Conservation (phyloP, 768 basidiomycete species). For the Daedaleopsis sinensis region DNA sequence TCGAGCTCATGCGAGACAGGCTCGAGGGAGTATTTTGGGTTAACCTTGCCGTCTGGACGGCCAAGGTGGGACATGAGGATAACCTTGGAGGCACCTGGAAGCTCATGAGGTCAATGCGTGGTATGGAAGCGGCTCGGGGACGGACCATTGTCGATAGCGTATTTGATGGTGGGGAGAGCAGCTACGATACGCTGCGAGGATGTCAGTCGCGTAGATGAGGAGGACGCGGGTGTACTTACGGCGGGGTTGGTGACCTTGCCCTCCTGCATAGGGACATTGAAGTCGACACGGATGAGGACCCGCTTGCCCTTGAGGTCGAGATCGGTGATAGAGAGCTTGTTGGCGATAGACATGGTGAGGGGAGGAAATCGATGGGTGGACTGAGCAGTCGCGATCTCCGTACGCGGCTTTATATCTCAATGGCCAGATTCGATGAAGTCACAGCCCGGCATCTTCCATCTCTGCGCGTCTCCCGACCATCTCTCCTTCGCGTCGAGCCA, state of each 20-base stretch:
- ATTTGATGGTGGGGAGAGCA: conserved; percentile 92
- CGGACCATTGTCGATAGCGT: conserved; percentile 84
- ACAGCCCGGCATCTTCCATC: conserved; percentile 23
- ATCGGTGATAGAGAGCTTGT: conserved; percentile 93
- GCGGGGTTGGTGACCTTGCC: conserved; percentile 96
- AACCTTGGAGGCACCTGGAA: conserved; percentile 74
- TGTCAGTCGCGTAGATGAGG: conserved; percentile 14
- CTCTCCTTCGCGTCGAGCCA: conserved; percentile 16
- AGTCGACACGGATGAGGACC: conserved; percentile 94
- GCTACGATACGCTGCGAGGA: conserved; percentile 87
- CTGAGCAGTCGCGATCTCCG: background rate
- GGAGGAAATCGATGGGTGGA: conserved; percentile 20
- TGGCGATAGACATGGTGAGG: conserved; percentile 82
- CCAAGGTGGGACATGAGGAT: conserved; percentile 98
- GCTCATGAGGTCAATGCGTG: conserved; percentile 6
- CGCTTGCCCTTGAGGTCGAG: conserved; percentile 85
- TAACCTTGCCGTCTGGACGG: conserved; percentile 91
- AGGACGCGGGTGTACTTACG: conserved; percentile 51
- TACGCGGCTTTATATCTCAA: conserved; percentile 11
- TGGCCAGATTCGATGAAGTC: conserved; percentile 20
- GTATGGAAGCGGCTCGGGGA: background rate
- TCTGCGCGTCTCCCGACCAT: conserved; percentile 4
- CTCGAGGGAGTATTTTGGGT: conserved; percentile 87
- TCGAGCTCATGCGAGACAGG: conserved; percentile 84
- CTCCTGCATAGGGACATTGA: conserved; percentile 92